Evolutionary conservation across 441 rosid genomes (phyloP).

Genomic region (Pelargonium australe): DNA sequence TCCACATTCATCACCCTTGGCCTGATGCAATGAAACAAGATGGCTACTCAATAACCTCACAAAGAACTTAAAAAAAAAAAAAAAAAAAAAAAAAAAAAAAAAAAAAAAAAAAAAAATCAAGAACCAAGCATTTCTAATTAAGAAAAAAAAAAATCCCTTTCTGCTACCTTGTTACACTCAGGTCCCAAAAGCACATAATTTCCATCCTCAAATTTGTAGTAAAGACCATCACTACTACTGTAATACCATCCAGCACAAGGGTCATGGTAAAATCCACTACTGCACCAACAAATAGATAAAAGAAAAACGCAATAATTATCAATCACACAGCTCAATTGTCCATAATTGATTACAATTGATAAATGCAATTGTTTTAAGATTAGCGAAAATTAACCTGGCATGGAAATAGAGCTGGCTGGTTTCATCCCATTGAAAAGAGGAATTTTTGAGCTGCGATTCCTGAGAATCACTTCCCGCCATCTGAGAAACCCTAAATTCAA

Average conservation of each 20-base stretch:
- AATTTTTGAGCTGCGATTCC: conserved; percentile 29
- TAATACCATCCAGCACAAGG: conserved; percentile 85
- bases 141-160: neutral
- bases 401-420: conserved; percentile 59
- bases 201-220: conserved; percentile 78
- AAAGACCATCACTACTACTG: conserved; percentile 63
- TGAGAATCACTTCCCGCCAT: conserved; percentile 32
- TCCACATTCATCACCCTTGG: conserved; percentile 22
- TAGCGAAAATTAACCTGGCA: conserved; percentile 38
- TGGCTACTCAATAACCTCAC: neutral
- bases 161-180: conserved; percentile 31
- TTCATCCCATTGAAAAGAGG: conserved; percentile 64
- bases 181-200: conserved; percentile 48
- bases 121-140: neutral
- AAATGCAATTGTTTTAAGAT: neutral
- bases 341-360: neutral
- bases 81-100: neutral
- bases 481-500: neutral
- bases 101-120: neutral
- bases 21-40: conserved; percentile 16
- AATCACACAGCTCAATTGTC: neutral
- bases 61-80: neutral
- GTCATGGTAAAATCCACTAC: conserved; percentile 85
- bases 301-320: neutral
- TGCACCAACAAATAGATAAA: conserved; percentile 25